Evolutionary conservation across 1,139 yeast genomes (phyloP).

Genomic region (Hansenula anomala): DNA sequence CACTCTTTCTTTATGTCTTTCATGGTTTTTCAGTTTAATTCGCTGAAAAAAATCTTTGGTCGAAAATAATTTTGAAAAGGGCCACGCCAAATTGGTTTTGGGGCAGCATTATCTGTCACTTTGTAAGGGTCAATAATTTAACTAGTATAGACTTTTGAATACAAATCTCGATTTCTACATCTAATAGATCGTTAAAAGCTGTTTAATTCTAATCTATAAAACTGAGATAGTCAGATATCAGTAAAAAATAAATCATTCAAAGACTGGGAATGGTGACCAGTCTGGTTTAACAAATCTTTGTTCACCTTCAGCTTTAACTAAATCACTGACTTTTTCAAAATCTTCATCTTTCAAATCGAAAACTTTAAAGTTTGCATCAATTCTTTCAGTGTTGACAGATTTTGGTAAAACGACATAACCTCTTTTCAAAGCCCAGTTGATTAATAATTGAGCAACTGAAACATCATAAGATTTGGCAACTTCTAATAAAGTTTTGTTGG

Average conservation of each 20-base stretch:
- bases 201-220: too few relatives aligned
- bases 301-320: constrained; percentile 42
- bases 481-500: constrained; percentile 40
- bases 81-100: too few relatives aligned
- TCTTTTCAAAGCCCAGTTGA: constrained; percentile 71
- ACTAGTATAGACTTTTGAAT: too few relatives aligned
- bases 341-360: constrained; percentile 52
- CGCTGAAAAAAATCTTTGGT: too few relatives aligned
- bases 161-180: too few relatives aligned
- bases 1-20: too few relatives aligned
- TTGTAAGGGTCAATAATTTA: too few relatives aligned
- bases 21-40: too few relatives aligned
- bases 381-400: constrained; percentile 57
- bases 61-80: too few relatives aligned
- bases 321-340: constrained; percentile 39
- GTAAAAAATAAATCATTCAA: constrained; percentile 12
- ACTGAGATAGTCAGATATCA: too few relatives aligned
- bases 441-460: constrained; percentile 55
- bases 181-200: too few relatives aligned
- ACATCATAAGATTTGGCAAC: constrained; percentile 53
- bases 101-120: too few relatives aligned
- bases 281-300: constrained; percentile 43
- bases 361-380: constrained; percentile 50
- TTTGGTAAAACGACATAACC: constrained; percentile 72
- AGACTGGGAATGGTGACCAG: constrained; percentile 31